These are phyloP conservation scores for Yamagishiella unicocca DNA, from an alignment of 139 green algal species.

Conservation along the genomic window DNA sequence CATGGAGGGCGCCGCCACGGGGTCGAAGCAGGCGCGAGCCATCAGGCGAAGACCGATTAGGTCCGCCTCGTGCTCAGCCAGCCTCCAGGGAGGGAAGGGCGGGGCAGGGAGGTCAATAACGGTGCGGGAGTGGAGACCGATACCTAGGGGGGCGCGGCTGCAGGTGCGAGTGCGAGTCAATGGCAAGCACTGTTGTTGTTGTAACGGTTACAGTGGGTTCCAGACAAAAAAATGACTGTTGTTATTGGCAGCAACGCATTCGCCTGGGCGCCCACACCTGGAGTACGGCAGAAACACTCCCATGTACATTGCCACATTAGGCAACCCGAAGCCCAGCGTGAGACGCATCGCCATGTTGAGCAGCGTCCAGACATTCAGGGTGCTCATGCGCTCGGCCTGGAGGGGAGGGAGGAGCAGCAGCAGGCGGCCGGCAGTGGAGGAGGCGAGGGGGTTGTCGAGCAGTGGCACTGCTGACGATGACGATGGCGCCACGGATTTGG, in stretches of 20 bases:
- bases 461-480: no score
- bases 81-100: no score
- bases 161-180: no score
- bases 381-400: constrained; percentile 48
- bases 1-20: constrained; percentile 65
- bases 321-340: constrained; percentile 43
- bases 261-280: no score
- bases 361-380: constrained; percentile 43
- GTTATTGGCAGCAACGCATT: no score
- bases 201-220: no score
- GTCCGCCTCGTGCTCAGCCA: constrained; percentile 86
- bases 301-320: constrained; percentile 45
- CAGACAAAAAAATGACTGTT: no score
- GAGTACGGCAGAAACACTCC: constrained; percentile 46
- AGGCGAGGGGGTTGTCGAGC: background rate
- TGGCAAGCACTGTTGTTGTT: no score
- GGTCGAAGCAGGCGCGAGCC: constrained; percentile 82
- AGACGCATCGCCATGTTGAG: constrained; percentile 13
- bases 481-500: no score
- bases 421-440: background rate
- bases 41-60: constrained; percentile 82
- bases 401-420: background rate
- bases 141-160: no score
- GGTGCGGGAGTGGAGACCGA: no score
- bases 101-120: no score